A percentile compares a stretch with the other conserved stretches of the same genome.
These are phyloP conservation scores for Termitomyces sp. DNA, from an alignment of 768 basidiomycete genomes.

Conservation along the genomic window DNA sequence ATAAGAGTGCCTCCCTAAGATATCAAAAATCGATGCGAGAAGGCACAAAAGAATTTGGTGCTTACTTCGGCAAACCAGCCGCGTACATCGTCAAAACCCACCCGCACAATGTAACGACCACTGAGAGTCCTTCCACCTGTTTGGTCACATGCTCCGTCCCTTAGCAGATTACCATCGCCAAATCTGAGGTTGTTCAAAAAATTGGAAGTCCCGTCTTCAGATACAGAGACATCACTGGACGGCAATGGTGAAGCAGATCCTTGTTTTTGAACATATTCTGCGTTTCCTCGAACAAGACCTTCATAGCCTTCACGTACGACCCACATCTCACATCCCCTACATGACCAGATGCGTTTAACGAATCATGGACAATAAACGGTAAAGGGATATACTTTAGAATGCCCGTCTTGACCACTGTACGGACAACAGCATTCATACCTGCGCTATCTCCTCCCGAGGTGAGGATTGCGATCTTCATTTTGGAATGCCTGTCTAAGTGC, in stretches of 20 bases:
- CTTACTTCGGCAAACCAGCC: slow-evolving; percentile 87
- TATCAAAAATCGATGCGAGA: neutral
- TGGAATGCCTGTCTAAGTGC: neutral
- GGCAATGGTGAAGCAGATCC: slow-evolving; percentile 9
- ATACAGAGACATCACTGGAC: slow-evolving; percentile 1
- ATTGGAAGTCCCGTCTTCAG: slow-evolving; percentile 13
- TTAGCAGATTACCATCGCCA: slow-evolving; percentile 72
- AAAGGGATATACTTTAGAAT: slow-evolving; percentile 65
- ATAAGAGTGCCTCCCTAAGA: slow-evolving; percentile 88
- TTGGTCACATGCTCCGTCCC: slow-evolving; percentile 78
- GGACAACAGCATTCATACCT: slow-evolving; percentile 95
- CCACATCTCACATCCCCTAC: slow-evolving; percentile 92
- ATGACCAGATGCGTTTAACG: neutral
- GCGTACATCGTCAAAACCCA: slow-evolving; percentile 97
- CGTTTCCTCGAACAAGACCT: slow-evolving; percentile 90
- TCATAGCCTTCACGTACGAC: slow-evolving; percentile 98
- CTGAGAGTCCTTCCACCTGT: slow-evolving; percentile 68
- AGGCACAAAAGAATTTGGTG: neutral
- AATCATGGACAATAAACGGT: neutral
- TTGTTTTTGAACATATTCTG: slow-evolving; percentile 25
- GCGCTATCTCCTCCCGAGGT: slow-evolving; percentile 98
- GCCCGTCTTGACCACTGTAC: slow-evolving; percentile 87
- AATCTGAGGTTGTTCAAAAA: slow-evolving; percentile 74
- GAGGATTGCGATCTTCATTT: slow-evolving; percentile 89
- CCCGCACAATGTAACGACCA: slow-evolving; percentile 88